Conservation (phyloP, 1,139 yeast species). For the Pichia sp. region DNA sequence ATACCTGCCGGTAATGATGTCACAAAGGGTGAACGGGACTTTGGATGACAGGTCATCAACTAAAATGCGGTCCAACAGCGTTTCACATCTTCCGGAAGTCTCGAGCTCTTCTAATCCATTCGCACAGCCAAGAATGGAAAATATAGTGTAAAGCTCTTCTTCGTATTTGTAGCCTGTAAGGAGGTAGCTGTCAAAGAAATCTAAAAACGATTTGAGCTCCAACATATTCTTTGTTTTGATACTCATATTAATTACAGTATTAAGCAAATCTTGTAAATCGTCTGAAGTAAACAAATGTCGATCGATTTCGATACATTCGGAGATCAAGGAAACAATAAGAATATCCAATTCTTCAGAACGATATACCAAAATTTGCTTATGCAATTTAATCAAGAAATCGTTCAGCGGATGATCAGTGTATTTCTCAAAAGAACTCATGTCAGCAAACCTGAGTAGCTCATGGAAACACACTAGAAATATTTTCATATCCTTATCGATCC, state of each 20-base stretch:
- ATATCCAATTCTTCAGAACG: slow-evolving; percentile 12
- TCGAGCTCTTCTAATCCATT: slow-evolving; percentile 35
- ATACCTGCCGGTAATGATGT: slow-evolving; percentile 34
- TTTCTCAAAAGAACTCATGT: slow-evolving; percentile 43
- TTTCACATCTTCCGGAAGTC: slow-evolving; percentile 7
- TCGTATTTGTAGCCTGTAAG: slow-evolving; percentile 7
- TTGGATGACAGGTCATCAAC: slow-evolving; percentile 35
- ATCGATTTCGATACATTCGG: slow-evolving; percentile 9
- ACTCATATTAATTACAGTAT: not conserved
- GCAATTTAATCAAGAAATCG: slow-evolving; percentile 33
- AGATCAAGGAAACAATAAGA: slow-evolving; percentile 11
- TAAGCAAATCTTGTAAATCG: slow-evolving; percentile 8
- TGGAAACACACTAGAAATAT: slow-evolving; percentile 50
- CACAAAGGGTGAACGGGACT: slow-evolving; percentile 37
- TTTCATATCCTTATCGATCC: slow-evolving; percentile 50
- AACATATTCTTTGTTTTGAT: slow-evolving; percentile 8
- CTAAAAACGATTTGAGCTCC: slow-evolving; percentile 33
- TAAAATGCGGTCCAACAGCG: slow-evolving; percentile 34
- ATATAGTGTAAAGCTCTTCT: slow-evolving; percentile 8
- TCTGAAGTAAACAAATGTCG: slow-evolving; percentile 3
- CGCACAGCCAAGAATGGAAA: slow-evolving; percentile 39
- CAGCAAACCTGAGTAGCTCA: slow-evolving; percentile 58
- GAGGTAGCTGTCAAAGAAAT: slow-evolving; percentile 11
- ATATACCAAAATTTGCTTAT: slow-evolving; percentile 6
- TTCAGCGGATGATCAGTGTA: slow-evolving; percentile 45